phyloP scores from a whole-genome alignment of 2,329 filamentous ascomycete genomes.

The Teratosphaeriaceae sp. region DNA sequence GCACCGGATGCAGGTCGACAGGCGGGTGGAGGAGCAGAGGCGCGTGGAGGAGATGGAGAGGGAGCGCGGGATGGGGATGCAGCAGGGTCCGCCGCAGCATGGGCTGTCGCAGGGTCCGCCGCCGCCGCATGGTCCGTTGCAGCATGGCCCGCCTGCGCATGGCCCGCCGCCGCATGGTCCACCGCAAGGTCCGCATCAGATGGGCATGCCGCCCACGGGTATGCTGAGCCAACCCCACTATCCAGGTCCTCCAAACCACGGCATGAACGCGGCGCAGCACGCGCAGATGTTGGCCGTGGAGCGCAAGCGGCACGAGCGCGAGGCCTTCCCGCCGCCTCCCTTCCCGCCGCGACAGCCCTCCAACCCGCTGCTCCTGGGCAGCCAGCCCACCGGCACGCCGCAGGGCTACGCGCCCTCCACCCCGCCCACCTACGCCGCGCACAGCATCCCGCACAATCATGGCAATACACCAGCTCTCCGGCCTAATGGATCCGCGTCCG shows the following conservation, averaged over 20 bases:
- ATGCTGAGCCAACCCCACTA: conserved; percentile 4
- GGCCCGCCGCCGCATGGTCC: too few relatives aligned
- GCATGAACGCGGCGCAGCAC: conserved; percentile 12
- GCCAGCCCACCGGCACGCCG: conserved; percentile 9
- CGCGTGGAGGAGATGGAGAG: conserved; percentile 18
- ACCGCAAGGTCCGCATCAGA: conserved; percentile 16
- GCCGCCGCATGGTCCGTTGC: too few relatives aligned
- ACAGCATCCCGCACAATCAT: neutral
- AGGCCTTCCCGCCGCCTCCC: conserved; percentile 16
- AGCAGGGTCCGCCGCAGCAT: too few relatives aligned
- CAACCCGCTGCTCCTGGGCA: conserved; percentile 16
- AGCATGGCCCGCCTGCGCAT: too few relatives aligned
- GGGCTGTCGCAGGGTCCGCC: conserved; percentile 15
- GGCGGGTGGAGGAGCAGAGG: conserved; percentile 17
- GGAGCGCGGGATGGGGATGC: conserved; percentile 12
- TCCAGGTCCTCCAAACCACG: conserved; percentile 5
- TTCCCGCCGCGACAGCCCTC: conserved; percentile 17
- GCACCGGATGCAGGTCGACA: conserved; percentile 18
- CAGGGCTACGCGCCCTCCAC: conserved; percentile 7
- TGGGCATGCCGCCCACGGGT: conserved; percentile 17
- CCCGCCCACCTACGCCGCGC: neutral
- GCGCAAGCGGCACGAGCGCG: conserved; percentile 15
- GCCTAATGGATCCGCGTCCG: too few relatives aligned
- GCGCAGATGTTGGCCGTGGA: conserved; percentile 20
- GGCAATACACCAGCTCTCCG: neutral